A percentile compares a stretch with the other conserved stretches of the same genome.
These are phyloP conservation scores for Nidularia sp. DNA, from an alignment of 768 basidiomycete genomes.

Conservation along the genomic window DNA sequence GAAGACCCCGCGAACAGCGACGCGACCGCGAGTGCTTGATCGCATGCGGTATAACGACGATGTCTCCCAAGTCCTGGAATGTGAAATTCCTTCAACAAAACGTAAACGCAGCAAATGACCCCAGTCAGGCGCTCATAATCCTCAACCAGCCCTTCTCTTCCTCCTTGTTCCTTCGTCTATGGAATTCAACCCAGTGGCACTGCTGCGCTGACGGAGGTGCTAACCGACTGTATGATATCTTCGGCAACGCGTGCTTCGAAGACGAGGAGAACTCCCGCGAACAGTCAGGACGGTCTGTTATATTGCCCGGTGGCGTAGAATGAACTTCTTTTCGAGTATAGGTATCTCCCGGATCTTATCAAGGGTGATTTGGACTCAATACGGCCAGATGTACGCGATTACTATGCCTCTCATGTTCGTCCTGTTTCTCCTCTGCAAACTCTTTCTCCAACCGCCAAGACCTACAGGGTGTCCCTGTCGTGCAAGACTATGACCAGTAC, in stretches of 20 bases:
- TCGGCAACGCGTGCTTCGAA: conserved; percentile 12
- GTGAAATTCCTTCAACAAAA: conserved; percentile 32
- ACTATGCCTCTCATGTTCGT: conserved; percentile 54
- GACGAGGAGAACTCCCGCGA: neutral
- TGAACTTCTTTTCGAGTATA: conserved; percentile 18
- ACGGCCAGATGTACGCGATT: conserved; percentile 64
- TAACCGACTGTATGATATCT: conserved; percentile 71
- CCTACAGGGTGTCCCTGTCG: conserved; percentile 62
- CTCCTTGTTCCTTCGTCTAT: conserved; percentile 59
- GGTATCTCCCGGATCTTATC: conserved; percentile 80
- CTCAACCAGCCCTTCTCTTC: conserved; percentile 85
- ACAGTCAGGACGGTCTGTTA: neutral
- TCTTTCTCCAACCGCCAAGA: neutral
- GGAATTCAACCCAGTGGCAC: conserved; percentile 44
- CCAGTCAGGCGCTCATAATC: conserved; percentile 66
- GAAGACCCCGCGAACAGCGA: too few species aligned
- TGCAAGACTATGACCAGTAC: conserved; percentile 68
- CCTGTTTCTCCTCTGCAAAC: neutral
- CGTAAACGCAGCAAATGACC: neutral
- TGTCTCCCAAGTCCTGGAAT: conserved; percentile 28
- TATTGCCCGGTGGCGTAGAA: neutral
- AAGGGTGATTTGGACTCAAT: conserved; percentile 95
- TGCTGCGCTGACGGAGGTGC: conserved; percentile 88
- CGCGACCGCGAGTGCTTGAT: too few species aligned
- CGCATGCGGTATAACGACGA: too few species aligned